Conservation (phyloP, 1,139 yeast species). For the Candida sp. region DNA sequence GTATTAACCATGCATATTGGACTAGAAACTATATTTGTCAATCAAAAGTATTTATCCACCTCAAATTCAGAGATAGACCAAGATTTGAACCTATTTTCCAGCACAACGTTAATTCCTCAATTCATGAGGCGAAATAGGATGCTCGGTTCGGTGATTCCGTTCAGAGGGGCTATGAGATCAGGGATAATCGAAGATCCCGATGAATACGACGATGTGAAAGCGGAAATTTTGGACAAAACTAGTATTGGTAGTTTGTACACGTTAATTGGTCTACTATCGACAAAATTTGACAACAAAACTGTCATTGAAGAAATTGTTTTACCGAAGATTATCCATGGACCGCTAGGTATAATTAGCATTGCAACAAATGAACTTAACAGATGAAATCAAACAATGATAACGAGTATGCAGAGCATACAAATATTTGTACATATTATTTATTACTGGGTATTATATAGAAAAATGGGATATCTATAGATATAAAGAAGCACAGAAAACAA, state of each 20-base stretch:
- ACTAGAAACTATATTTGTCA: constrained; percentile 23
- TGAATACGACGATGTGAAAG: constrained; percentile 8
- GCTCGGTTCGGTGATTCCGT: constrained; percentile 26
- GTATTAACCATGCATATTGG: constrained; percentile 7
- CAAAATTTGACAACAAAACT: constrained; percentile 22
- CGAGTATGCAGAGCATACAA: not conserved
- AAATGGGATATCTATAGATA: constrained; percentile 48
- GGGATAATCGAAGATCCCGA: constrained; percentile 10
- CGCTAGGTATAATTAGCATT: constrained; percentile 19
- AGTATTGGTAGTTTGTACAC: constrained; percentile 37
- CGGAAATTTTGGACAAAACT: constrained; percentile 20
- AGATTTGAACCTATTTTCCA: constrained; percentile 14
- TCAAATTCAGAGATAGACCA: constrained; percentile 22
- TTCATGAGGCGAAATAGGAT: constrained; percentile 33
- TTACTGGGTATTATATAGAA: not conserved
- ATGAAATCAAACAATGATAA: no score
- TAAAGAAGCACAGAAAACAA: constrained; percentile 94
- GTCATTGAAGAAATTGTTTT: constrained; percentile 24
- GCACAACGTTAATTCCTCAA: constrained; percentile 19
- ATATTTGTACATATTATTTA: not conserved
- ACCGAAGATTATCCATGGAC: constrained; percentile 27
- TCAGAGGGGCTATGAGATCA: constrained; percentile 22
- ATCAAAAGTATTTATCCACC: constrained; percentile 23
- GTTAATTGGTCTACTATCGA: constrained; percentile 33
- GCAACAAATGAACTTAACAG: constrained; percentile 11